Conservation (phyloP, 805 yeast genomes). For the Myxozyma neglecta region DNA sequence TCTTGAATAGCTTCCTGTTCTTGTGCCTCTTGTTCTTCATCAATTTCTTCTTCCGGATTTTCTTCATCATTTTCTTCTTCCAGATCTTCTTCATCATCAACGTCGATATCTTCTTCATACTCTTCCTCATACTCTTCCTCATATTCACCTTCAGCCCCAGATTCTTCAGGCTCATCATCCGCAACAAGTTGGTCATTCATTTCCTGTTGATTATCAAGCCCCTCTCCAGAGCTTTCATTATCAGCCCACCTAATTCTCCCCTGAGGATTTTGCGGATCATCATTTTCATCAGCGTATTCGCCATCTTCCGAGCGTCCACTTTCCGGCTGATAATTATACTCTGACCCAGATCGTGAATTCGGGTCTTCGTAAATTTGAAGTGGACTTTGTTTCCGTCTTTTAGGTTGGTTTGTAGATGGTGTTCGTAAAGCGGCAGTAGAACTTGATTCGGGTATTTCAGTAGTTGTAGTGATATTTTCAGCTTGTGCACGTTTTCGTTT, state of each 20-base stretch:
- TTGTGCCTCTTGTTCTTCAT: not conserved
- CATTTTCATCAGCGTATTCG: conserved; percentile 15
- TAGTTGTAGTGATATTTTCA: not conserved
- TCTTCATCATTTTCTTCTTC: not conserved
- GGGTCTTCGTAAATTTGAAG: conserved; percentile 16
- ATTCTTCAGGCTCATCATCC: not conserved
- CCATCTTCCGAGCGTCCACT: conserved; percentile 8
- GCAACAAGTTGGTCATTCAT: not conserved
- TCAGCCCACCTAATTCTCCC: not conserved
- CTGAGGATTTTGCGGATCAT: not conserved
- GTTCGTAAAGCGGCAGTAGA: not conserved
- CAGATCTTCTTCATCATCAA: not conserved
- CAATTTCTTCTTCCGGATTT: not conserved
- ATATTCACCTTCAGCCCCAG: not conserved
- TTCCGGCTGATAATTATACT: conserved; percentile 9
- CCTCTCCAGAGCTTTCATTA: not conserved
- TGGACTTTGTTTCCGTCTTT: not conserved
- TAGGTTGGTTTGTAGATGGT: not conserved
- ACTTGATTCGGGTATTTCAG: not conserved
- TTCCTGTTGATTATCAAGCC: not conserved
- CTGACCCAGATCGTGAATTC: conserved; percentile 18
- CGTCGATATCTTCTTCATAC: not conserved
- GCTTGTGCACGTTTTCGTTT: conserved; percentile 10
- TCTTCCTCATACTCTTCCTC: not conserved
- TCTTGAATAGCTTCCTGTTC: not conserved